Base-by-base conservation (phyloP, 148 eudicot genomes). In the Polygonum aviculare region DNA sequence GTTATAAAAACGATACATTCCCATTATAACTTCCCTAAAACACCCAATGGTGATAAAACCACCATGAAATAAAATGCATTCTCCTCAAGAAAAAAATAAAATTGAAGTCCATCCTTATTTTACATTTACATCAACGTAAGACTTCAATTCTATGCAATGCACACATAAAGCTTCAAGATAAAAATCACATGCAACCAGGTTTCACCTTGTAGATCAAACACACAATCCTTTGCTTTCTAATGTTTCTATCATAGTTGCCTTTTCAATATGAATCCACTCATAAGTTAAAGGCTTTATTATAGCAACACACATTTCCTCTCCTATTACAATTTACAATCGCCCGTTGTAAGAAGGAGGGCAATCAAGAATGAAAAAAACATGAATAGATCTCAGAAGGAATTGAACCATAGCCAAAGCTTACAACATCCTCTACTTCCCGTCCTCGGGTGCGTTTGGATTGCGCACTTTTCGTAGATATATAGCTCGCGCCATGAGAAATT, bases 281-380 rank as follows among this genome's bases (percentile, higher is more conserved):
- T 65, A 65, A 65, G 12, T 65, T 65, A 65, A 2, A 65, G 16
- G 16, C 40, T 35, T 65, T 65, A 65, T 65, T 65, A 65, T 35
- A 35, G 12, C 41, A 65, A 65, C 41, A 65, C 35, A 65, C 16
- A 7, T 26, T 33, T 65, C n/a, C 35, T 15, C 16, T 65, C 36
- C 19, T 57, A 19, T 21, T 12, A n/a, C 31, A 19, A 57, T 33
- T 8, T 12, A n/a, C 31, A 19, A 57, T 33, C 33, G 7, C 63
- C 63, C 63, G 21, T 14, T 65, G 71, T 65, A 11, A 60, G 26
- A 60, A 60, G 65, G 67, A 60, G 36, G 67, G 67, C 45, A 67
- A 35, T 35, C 19, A 67, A 67, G 36, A 38, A 62, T 26, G 39
- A 31, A 62, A 62, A 12, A 62, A 26, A 60, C 38, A 9, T 12